Evolutionary conservation across 768 basidiomycete species (phyloP).

Genomic region (Tulasnella sp.): DNA sequence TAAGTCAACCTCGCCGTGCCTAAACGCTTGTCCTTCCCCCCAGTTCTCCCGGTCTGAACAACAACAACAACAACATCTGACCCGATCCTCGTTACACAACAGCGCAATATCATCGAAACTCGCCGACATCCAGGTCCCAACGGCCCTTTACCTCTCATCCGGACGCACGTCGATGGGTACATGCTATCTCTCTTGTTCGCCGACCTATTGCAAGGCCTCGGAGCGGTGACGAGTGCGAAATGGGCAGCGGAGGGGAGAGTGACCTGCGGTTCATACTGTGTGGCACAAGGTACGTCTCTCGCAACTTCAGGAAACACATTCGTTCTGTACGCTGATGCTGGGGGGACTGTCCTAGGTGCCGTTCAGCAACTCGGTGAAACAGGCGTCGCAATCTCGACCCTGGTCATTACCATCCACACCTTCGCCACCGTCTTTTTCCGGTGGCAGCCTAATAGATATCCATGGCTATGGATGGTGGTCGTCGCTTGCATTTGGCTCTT

Average conservation of each 20-base stretch:
- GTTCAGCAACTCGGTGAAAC: slow-evolving; percentile 33
- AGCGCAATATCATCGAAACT: slow-evolving; percentile 33
- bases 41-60: slow-evolving; percentile 1
- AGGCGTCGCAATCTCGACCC: slow-evolving; percentile 31
- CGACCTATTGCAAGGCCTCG: slow-evolving; percentile 33
- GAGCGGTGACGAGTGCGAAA: slow-evolving; percentile 24
- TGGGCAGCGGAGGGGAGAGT: slow-evolving; percentile 33
- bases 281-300: slow-evolving; percentile 24
- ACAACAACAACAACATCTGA: background rate
- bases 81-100: background rate
- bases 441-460: slow-evolving; percentile 23
- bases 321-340: background rate
- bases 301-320: background rate
- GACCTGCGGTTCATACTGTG: slow-evolving; percentile 28
- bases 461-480: slow-evolving; percentile 30
- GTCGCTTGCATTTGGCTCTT: slow-evolving; percentile 32
- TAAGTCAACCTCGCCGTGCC: background rate
- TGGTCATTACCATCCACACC: slow-evolving; percentile 32
- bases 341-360: slow-evolving; percentile 1
- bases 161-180: slow-evolving; percentile 33
- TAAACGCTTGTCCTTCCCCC: background rate
- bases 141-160: slow-evolving; percentile 28
- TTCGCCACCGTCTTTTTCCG: slow-evolving; percentile 33
- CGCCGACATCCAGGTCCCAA: slow-evolving; percentile 21
- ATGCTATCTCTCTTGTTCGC: slow-evolving; percentile 34